Conservation (phyloP, 768 basidiomycete genomes). For the Leccinum rimulosum region DNA sequence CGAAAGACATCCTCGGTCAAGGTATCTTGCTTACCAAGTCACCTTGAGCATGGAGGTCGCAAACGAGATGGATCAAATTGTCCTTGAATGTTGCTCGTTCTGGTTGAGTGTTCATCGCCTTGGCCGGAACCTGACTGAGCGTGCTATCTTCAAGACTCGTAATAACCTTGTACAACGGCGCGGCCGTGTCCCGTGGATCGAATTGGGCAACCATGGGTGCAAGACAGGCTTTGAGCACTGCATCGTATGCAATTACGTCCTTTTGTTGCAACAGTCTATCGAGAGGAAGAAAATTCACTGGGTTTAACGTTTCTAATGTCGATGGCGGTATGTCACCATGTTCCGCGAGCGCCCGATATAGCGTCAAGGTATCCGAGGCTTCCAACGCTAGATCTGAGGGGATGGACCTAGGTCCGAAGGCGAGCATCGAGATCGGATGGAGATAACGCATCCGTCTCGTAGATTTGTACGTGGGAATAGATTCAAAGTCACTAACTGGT, state of each 20-base stretch:
- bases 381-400: slow-evolving; percentile 67
- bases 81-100: slow-evolving; percentile 28
- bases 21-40: slow-evolving; percentile 49
- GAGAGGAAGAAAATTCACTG: slow-evolving; percentile 43
- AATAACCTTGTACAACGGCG: slow-evolving; percentile 40
- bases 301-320: slow-evolving; percentile 35
- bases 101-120: slow-evolving; percentile 35
- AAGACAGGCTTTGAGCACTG: slow-evolving; percentile 45
- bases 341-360: slow-evolving; percentile 46
- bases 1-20: background rate
- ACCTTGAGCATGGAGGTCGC: slow-evolving; percentile 53
- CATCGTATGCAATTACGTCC: slow-evolving; percentile 61
- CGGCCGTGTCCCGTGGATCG: slow-evolving; percentile 33
- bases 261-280: slow-evolving; percentile 49
- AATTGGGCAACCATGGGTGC: slow-evolving; percentile 34
- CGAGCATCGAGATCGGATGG: slow-evolving; percentile 62
- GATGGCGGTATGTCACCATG: slow-evolving; percentile 23
- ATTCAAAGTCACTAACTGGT: slow-evolving; percentile 27
- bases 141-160: slow-evolving; percentile 39
- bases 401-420: slow-evolving; percentile 47
- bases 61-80: slow-evolving; percentile 51
- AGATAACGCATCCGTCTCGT: slow-evolving; percentile 49
- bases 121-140: slow-evolving; percentile 20
- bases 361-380: slow-evolving; percentile 49
- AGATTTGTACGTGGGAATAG: slow-evolving; percentile 37